Base-by-base conservation (phyloP, 306 rosid genomes). In the Hippophae gyantsensis region DNA sequence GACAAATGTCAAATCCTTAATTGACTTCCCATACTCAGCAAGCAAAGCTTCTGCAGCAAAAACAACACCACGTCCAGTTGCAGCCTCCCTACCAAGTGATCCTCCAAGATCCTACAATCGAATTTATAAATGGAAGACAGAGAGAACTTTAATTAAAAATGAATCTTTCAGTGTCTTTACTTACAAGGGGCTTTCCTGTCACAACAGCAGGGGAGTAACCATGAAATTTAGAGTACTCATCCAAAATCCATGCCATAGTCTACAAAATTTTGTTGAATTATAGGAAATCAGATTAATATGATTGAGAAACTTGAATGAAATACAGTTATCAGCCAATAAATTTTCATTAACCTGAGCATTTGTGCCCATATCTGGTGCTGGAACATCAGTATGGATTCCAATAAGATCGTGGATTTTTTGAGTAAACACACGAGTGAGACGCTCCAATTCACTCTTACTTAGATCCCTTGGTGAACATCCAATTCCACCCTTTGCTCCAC, bases 161-260 rank as follows among this genome's bases (percentile, higher is more conserved):
- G 0, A 6, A 7, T 41, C 64, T 66, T 43, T 10, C 11, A 8
- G 43, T 56, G 14, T 3, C 54, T 48, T 18, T 57, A 68, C 82
- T 65, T 71, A 76, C 88, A 57, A 82, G 70, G 43, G 84, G 87
- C 71, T 82, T 82, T 69, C 87, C 87, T 13, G 87, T 82, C 60
- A 82, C 84, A 73, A 82, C 66, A 13, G 87, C 87, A 0, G 87
- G 87, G 26, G 88, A 82, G 54, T 82, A 80, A 41, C 85, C 85
- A 45, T 82, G 82, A 74, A 82, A 82, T 62, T 82, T 82, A 42
- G 88, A 82, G 74, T 79, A 79, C 63, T 82, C 88, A 50, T 82
- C 88, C 75, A 82, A 79, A 65, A 82, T 82, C 84, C 84, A 82
- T 8, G 88, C 84, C 88, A 79, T 79, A 14, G 84, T 82, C 82